Base-by-base conservation (phyloP, 169 alveolate species). In the Eimeria maxima region DNA sequence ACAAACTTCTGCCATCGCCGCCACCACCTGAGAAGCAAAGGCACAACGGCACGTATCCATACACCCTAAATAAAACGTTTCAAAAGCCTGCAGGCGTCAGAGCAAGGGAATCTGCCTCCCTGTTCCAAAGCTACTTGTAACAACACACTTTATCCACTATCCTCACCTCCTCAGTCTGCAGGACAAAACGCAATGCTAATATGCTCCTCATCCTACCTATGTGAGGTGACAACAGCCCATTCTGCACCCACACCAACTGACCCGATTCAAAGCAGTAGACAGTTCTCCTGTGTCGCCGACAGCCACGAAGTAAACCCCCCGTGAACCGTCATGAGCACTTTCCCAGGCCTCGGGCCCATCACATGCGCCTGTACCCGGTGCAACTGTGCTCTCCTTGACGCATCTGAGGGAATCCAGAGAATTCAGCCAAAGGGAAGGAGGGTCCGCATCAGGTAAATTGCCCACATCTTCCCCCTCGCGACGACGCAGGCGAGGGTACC, bases 341-440 rank as follows among this genome's bases (percentile, higher is more conserved):
- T 50, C 71, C 76, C 78, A 50, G 44, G 92, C 92, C 11, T 84
- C 92, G 6, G 92, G 74, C 57, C 92, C 92, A 16, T 84, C 78
- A 60, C 92, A 84, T 4, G 33, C 45, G 57, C 74, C 29, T 24
- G 42, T 57, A 1, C 47, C 74, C 2, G 74, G 74, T 14, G 3
- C 74, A 27, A 4, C 11, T 57, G 76, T 33, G 74, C 55, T 57
- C 22, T 84, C 44, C n/a, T 53, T 80, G 4, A 67, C 76, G 76
- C 92, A 84, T 14, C 92, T 14, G 8, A 84, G 60, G 57, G 92
- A 84, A 1, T 84, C 92, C 60, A 84, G 76, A 22, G 92, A 84
- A 45, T 84, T 27, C 14, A 55, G 57, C 92, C 92, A 84, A 11
- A 84, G 76, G 10, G 92, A 8, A 3, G 92, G 92, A 18, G 92